A percentile compares a stretch with the other conserved stretches of the same genome.
Conservation (phyloP, 805 yeast genomes). For the Torulaspora quercuum region DNA sequence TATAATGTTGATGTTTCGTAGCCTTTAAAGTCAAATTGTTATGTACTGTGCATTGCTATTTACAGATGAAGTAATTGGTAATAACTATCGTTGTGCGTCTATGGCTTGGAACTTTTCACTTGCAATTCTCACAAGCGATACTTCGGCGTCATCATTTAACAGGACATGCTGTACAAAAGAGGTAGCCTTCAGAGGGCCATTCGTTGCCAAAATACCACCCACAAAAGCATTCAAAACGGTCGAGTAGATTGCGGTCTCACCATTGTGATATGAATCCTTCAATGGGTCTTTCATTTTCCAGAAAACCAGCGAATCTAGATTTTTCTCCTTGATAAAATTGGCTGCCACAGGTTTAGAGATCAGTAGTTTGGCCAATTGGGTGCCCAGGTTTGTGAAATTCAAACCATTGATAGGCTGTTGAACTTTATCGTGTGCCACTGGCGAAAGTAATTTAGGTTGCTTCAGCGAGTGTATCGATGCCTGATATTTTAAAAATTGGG, state of each 20-base stretch:
- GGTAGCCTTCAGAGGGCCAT: constrained; percentile 59
- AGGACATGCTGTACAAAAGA: constrained; percentile 54
- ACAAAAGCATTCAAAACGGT: constrained; percentile 58
- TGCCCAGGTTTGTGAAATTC: constrained; percentile 60
- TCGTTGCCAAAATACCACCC: constrained; percentile 62
- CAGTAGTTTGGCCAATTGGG: constrained; percentile 49
- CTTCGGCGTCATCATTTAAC: constrained; percentile 31
- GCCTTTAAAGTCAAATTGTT: background rate
- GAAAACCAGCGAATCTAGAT: constrained; percentile 54
- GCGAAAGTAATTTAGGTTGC: constrained; percentile 16
- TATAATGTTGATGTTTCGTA: background rate
- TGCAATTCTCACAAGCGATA: constrained; percentile 21
- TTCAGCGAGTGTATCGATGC: constrained; percentile 36
- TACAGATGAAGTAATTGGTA: constrained; percentile 8
- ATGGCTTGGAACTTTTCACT: constrained; percentile 9
- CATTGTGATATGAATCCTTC: constrained; percentile 46
- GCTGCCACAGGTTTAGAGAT: constrained; percentile 51
- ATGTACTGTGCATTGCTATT: constrained; percentile 8
- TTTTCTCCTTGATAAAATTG: constrained; percentile 46
- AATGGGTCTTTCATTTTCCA: constrained; percentile 60
- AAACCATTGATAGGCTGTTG: constrained; percentile 43
- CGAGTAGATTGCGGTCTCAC: constrained; percentile 53
- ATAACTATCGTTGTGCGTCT: constrained; percentile 2
- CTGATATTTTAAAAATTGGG: constrained; percentile 52
- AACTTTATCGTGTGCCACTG: constrained; percentile 16